Percentiles rank a stretch among this genome's conserved stretches.
Evolutionary conservation across 108 stramenopile genomes (phyloP).

Genomic region (Schizochytrium sp.): DNA sequence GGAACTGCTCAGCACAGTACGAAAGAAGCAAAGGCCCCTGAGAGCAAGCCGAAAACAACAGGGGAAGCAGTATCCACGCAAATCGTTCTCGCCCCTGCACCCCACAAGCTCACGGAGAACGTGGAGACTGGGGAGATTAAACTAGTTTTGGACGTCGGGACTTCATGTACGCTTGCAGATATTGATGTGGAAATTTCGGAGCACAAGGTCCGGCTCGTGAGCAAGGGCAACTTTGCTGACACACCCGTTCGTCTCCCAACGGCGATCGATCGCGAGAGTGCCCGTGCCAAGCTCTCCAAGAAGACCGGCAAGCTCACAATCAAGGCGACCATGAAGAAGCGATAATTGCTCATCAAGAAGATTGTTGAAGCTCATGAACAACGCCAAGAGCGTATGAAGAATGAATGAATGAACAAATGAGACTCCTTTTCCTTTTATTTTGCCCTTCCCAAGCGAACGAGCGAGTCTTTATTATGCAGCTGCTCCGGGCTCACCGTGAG

Average conservation of each 20-base stretch:
- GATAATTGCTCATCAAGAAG: not conserved
- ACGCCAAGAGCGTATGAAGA: not conserved
- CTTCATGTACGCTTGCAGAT: not conserved
- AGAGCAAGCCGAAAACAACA: not conserved
- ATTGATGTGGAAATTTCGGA: not conserved
- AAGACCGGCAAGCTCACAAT: constrained; percentile 12
- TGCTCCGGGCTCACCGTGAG: not conserved
- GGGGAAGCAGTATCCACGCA: not conserved
- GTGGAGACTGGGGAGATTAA: not conserved
- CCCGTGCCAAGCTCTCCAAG: not conserved
- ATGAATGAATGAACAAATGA: too few relatives aligned
- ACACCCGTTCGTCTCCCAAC: not conserved
- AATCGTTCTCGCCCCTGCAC: not conserved
- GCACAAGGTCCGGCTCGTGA: not conserved
- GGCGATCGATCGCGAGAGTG: not conserved
- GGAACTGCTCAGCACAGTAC: too few relatives aligned
- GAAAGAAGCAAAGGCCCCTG: too few relatives aligned
- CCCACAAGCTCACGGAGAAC: not conserved
- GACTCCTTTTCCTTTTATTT: not conserved
- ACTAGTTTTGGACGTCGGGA: not conserved
- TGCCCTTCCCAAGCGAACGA: not conserved
- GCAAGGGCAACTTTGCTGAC: not conserved
- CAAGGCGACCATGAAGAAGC: not conserved
- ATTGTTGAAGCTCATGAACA: too few relatives aligned
- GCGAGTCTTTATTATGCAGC: not conserved